Base-by-base conservation (phyloP, 257 asterid species). In the Jacaranda mimosifolia region DNA sequence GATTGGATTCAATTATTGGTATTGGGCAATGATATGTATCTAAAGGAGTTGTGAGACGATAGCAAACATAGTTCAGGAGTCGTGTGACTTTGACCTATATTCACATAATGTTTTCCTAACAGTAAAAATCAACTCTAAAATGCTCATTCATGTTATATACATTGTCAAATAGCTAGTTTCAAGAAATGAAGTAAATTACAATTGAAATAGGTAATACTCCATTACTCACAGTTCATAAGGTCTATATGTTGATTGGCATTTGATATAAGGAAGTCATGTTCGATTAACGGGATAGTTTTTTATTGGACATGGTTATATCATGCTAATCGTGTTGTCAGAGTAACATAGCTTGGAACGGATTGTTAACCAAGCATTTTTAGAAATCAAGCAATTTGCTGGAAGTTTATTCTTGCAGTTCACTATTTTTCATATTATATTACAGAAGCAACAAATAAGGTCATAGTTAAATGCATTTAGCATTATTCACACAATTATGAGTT, bases 331-430 rank as follows among this genome's bases (percentile, higher is more conserved):
- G 18, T 18, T 7, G 10, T 18, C 42, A 62, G 0, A 7, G 13
- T 38, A 78, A 71, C 56, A 45, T 35, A 39, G 71, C 70, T 67
- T 21, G 55, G 64, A 26, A 46, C 56, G 48, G 46, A 11, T 68
- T 46, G 35, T 57, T 46, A 36, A 57, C 48, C 46, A 26, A 9
- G 8, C 14, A 26, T 11, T 10, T n/a, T 21, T 67, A 38, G 36
- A 18, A 63, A 46, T 11, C 19, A 60, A 51, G 56, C 72, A 71
- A 14, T 62, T 69, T 63, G 57, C 40, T 43, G 26, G 49, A 18
- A 69, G 70, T 51, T 26, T 26, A 58, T 49, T 15, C 78, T 57
- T 65, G 55, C 35, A 48, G 68, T 58, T 67, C 45, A 74, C 76
- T 26, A 58, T 40, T 58, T 40, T 51, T 71, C 32, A 26, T 2